Evolutionary conservation across 2,329 filamentous ascomycete species (phyloP), one percentile per base, ranked within the genome.

Genomic region (Xylaria sp.): DNA sequence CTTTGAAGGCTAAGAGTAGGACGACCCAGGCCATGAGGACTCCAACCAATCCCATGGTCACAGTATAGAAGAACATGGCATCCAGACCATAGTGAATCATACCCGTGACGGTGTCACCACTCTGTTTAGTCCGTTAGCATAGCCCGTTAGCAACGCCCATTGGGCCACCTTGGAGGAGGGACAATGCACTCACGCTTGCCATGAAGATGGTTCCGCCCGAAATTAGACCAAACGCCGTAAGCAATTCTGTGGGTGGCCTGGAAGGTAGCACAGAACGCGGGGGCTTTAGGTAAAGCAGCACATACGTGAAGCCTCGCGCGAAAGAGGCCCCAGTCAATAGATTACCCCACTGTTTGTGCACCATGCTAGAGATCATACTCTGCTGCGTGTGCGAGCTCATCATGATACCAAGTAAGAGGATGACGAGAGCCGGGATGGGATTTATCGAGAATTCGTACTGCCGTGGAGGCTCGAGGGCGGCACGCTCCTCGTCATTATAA

Each of bases 321-420:
- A 97, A 85, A 0, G 94, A 91, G 64, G 94, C 94, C 31, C 91
- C 94, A 56, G 93, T 87, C 63, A 98, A 87, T 73, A 98, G 86
- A 76, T 90, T 90, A 31, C 95, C 95, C 95, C 95, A 98, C 81
- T 98, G 94, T 78, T 91, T 91, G 82, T 98, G 95, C 58, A 98
- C 88, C 93, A 96, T 97, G 73, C 90, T 93, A 10, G 94, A 95
- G 56, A 94, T 87, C 91, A 94, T 93, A 69, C 90, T 92, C 34
- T 85, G 80, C 79, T 97, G 94, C 68, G 95, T 93, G 80, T 98
- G 95, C 31, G 92, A 94, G 77, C 92, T 92, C 95, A 98, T 98
- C 92, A 97, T 96, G 78, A 94, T 88, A 41, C 96, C 96, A 1
- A 98, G 85, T 0, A 98, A 84, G 67, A 98, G 84, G 73, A 98